These are phyloP conservation scores for Podospora tetraspora DNA, from an alignment of 495 filamentous ascomycete species.

Conservation along the genomic window DNA sequence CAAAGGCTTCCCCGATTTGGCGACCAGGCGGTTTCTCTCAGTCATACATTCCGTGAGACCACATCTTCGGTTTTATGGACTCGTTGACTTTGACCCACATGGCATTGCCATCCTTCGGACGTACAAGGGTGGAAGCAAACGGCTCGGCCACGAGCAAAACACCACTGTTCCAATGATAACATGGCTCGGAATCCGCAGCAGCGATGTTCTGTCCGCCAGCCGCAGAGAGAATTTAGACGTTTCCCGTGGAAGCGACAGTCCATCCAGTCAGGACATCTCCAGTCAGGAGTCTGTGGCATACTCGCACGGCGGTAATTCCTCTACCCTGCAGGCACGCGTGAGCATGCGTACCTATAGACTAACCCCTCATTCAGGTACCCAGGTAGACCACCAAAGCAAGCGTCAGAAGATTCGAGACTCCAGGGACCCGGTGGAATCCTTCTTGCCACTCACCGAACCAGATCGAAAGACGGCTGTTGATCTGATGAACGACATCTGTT, in stretches of 20 bases:
- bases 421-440: conserved; percentile 5
- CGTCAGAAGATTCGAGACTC: conserved; percentile 1
- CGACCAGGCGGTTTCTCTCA: conserved; percentile 65
- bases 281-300: conserved; percentile 19
- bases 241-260: conserved; percentile 6
- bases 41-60: conserved; percentile 34
- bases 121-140: conserved; percentile 78
- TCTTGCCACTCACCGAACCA: conserved; percentile 4
- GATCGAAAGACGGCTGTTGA: conserved; percentile 40
- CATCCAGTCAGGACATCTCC: conserved; percentile 14
- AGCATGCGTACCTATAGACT: background rate
- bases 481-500: conserved; percentile 53
- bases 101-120: conserved; percentile 81
- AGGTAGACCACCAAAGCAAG: conserved; percentile 4
- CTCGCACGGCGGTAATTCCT: conserved; percentile 5
- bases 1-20: conserved; percentile 89
- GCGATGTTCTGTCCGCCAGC: conserved; percentile 44
- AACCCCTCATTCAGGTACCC: background rate
- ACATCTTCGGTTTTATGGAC: conserved; percentile 51
- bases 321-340: conserved; percentile 2
- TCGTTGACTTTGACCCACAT: conserved; percentile 85
- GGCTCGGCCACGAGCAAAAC: conserved; percentile 62
- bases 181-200: conserved; percentile 71
- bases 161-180: conserved; percentile 53
- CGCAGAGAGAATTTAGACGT: background rate